Percentiles rank a stretch among this genome's conserved stretches.
Conservation (phyloP, 2,329 filamentous ascomycete genomes). For the Phialophora verrucosa region DNA sequence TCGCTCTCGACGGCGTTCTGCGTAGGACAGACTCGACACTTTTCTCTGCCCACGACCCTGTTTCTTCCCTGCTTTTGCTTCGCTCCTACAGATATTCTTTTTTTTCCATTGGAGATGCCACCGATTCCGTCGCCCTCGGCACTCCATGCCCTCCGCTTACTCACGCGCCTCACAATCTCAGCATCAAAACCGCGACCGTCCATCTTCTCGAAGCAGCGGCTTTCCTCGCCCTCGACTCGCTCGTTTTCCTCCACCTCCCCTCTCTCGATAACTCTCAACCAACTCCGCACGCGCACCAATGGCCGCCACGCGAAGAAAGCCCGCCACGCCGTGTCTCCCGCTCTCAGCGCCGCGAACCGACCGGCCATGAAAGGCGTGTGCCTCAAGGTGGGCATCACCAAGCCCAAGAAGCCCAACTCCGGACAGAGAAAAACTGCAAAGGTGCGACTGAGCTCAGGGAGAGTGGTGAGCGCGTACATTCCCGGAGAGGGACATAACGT, state of each 20-base stretch:
- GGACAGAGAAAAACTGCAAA: constrained; percentile 95
- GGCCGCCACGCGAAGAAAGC: constrained; percentile 73
- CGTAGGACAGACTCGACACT: not conserved
- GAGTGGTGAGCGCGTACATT: constrained; percentile 89
- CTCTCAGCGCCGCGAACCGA: constrained; percentile 67
- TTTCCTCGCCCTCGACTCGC: constrained; percentile 41
- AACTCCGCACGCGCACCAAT: constrained; percentile 64
- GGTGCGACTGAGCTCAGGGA: constrained; percentile 79
- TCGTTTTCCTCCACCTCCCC: constrained; percentile 65
- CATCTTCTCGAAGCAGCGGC: constrained; percentile 3
- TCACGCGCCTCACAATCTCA: constrained; percentile 39
- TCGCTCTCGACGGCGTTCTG: not conserved
- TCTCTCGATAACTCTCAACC: constrained; percentile 70
- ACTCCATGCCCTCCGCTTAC: constrained; percentile 45
- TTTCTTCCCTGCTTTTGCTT: not conserved
- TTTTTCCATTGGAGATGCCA: constrained; percentile 29
- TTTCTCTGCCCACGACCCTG: too few relatives aligned
- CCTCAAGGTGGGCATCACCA: constrained; percentile 88
- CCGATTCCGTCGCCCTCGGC: constrained; percentile 46
- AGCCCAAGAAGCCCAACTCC: constrained; percentile 99
- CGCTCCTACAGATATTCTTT: not conserved
- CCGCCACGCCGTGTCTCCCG: constrained; percentile 86
- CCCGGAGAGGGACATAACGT: constrained; percentile 98
- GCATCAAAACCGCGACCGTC: constrained; percentile 26
- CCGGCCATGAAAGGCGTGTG: constrained; percentile 95